Conservation (phyloP, 129 eudicot species). For the Arctium minus region DNA sequence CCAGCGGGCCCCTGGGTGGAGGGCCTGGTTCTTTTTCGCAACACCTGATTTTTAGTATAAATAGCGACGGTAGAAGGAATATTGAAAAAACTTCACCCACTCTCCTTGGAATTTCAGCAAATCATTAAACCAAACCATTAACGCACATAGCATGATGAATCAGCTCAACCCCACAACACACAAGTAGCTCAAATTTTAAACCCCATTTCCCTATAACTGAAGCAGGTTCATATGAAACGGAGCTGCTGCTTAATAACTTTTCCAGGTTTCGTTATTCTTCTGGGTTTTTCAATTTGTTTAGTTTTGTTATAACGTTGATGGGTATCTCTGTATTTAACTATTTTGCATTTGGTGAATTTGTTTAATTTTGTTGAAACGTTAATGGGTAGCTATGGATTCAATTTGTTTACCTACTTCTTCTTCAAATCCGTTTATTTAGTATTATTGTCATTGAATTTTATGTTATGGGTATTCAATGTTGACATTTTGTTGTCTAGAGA, state of each 20-base stretch:
- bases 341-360: background rate
- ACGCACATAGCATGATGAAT: no score
- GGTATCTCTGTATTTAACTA: background rate
- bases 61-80: conserved; percentile 12
- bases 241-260: background rate
- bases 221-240: background rate
- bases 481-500: background rate
- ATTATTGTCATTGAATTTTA: background rate
- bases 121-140: background rate
- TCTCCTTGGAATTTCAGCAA: conserved; percentile 13
- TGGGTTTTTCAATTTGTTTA: no score
- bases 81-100: background rate
- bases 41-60: background rate
- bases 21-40: background rate
- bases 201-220: conserved; percentile 15
- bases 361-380: background rate
- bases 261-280: conserved; percentile 31
- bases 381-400: background rate
- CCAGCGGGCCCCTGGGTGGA: background rate
- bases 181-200: background rate
- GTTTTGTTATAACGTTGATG: conserved; percentile 13
- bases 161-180: background rate
- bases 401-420: background rate
- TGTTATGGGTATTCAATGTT: conserved; percentile 1
- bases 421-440: background rate